Percentiles rank a stretch among this genome's conserved stretches.
Conservation (phyloP, 2,329 filamentous ascomycete species). For the Waltergamsia citrina region DNA sequence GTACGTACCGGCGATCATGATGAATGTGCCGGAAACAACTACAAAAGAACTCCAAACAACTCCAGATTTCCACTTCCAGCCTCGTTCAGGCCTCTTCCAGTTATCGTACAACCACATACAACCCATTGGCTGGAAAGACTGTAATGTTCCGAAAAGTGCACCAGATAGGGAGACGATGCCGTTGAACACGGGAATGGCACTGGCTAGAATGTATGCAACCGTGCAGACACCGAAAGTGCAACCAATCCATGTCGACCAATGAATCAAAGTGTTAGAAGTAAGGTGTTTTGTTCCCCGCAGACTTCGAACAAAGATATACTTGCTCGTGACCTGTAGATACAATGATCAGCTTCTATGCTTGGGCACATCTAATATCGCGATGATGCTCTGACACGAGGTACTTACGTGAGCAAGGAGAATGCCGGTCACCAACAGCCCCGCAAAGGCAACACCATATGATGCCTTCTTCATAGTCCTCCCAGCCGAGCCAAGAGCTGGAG, state of each 20-base stretch:
- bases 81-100: conserved; percentile 12
- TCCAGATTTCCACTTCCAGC: background rate
- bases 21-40: conserved; percentile 17
- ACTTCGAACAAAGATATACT: conserved; percentile 16
- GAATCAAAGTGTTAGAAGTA: conserved; percentile 14
- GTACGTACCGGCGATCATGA: conserved; percentile 34
- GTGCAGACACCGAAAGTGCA: conserved; percentile 14
- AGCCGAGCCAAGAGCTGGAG: conserved; percentile 35
- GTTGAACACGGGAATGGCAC: conserved; percentile 17
- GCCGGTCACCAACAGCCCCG: conserved; percentile 16
- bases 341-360: conserved; percentile 11
- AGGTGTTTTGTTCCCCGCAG: conserved; percentile 18
- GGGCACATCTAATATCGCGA: too few relatives aligned
- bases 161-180: conserved; percentile 15
- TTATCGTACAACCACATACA: conserved; percentile 33
- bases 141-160: conserved; percentile 14
- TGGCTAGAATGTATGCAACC: conserved; percentile 16
- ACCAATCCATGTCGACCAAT: conserved; percentile 20
- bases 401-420: too few relatives aligned
- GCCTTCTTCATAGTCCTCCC: conserved; percentile 30
- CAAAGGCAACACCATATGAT: conserved; percentile 27
- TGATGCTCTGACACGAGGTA: too few relatives aligned
- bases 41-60: conserved; percentile 9
- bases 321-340: conserved; percentile 9
- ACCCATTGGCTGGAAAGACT: conserved; percentile 17